Evolutionary conservation across 257 asterid genomes (phyloP), one percentile per base, ranked within the genome.

Genomic region (Paulownia fortunei): DNA sequence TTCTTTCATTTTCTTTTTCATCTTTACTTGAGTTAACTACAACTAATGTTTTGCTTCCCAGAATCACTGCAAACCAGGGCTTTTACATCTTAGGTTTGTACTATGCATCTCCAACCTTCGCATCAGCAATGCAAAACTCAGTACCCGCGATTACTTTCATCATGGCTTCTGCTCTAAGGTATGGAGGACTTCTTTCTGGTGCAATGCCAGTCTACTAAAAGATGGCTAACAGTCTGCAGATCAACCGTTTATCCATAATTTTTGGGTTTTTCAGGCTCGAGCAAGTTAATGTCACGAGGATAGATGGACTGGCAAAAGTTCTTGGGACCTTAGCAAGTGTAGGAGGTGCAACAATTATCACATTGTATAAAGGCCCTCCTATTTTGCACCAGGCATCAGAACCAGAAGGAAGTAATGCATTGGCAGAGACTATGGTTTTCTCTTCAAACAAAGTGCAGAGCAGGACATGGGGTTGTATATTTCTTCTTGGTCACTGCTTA

Each of bases 61-160:
- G 96, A 47, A 89, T 93, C 86, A 90, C 95, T 4, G 97, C 97
- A 76, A 93, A 89, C 86, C 98, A 94, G 76, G 98, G 93, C 12
- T 94, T 89, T 65, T 94, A 88, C 79, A 86, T 94, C 81, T 64
- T 92, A 73, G 98, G 98, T 9, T 55, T 94, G 86, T 89, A 89
- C 76, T 87, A 94, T 69, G 92, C 97, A 72, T 86, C 95, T 2
- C 97, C 98, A 61, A 90, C 96, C 46, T 92, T 94, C 24, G 97
- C 95, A 63, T 94, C 98, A 4, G 97, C 97, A 10, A 92, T 94
- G 91, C 98, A 92, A 69, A 94, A 94, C 82, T 86, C 97, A 4
- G 97, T 93, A 54, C 98, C 97, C 0, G 98, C 98, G 15, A 88
- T 93, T 64, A 94, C 98, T 58, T 87, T 87, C 82, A 44, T 87